Evolutionary conservation across 345 rosid genomes (phyloP), one percentile per base, ranked within the genome.

Genomic region (Aurinia saxatilis): DNA sequence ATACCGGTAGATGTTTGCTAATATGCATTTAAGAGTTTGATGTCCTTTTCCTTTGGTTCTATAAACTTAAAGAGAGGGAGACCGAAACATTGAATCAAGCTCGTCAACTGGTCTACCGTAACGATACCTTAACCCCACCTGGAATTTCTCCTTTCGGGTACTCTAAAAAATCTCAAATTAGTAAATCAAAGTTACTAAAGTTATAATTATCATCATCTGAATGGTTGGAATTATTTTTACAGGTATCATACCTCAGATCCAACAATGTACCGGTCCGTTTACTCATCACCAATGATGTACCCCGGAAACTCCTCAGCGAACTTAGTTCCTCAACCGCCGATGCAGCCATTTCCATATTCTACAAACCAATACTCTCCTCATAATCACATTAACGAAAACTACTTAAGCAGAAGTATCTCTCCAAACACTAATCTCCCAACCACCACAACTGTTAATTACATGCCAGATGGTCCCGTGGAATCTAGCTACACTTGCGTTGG

Each of bases 41-140:
- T 70, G 68, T 46, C 44, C 29, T 46, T 59, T 38, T 46, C 18
- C 16, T 9, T 57, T 72, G 35, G 40, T 37, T 57, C 18, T n/a
- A 49, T 31, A 65, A 65, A 10, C 49, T 37, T 46, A 31, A 59
- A 95, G 99, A 95, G 65, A 86, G 98, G 59, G 99, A 95, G 96
- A 95, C 95, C 60, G 99, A 95, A 75, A 86, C 92, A 52, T 83
- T 95, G 81, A 95, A 86, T 79, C 85, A 85, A 49, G 99, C 99
- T 81, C 97, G 98, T 66, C 99, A 90, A 83, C 74, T 95, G 73
- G 97, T 95, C 58, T 90, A 80, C 75, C 86, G 70, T 55, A 84
- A 77, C 73, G 97, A 88, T 65, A 83, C 73, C 82, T 53, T 79
- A 75, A 70, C 85, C 64, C 80, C 77, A 67, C 85, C 66, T 35